These are phyloP conservation scores for Alternaria gansuensis DNA, from an alignment of 2,329 filamentous ascomycete species.

Conservation along the genomic window DNA sequence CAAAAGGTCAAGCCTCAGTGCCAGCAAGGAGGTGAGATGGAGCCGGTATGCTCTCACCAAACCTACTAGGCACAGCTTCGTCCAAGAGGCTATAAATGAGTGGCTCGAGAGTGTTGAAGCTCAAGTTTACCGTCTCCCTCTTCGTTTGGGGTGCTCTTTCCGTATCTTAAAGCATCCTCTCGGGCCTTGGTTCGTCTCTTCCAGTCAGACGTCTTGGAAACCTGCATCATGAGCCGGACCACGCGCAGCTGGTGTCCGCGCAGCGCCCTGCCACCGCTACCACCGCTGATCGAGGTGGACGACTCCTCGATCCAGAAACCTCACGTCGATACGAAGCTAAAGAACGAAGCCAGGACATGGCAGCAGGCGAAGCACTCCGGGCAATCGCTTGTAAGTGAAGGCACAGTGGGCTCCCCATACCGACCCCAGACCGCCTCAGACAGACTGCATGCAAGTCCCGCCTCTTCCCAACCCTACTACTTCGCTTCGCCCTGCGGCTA, in stretches of 20 bases:
- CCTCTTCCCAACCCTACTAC: background rate
- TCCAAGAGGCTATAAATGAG: background rate
- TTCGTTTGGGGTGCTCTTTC: background rate
- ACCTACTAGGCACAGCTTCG: background rate
- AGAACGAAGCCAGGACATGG: constrained; percentile 28
- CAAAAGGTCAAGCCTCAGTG: background rate
- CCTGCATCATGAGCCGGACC: constrained; percentile 15
- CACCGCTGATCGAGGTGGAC: background rate
- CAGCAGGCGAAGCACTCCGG: constrained; percentile 31
- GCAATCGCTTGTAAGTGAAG: constrained; percentile 26
- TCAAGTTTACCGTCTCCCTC: background rate
- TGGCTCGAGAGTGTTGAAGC: background rate
- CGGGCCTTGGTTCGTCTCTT: background rate
- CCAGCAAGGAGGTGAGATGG: background rate
- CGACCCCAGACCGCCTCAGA: constrained; percentile 3
- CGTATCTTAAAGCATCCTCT: background rate
- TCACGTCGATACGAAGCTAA: background rate
- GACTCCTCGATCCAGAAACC: background rate
- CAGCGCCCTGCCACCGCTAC: constrained; percentile 4
- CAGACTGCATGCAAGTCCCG: background rate
- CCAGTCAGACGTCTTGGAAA: background rate
- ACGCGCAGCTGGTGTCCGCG: constrained; percentile 7
- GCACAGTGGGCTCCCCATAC: background rate
- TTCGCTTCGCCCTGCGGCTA: constrained; percentile 7
- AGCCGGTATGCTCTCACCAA: constrained; percentile 1